Percentiles rank a stretch among this genome's conserved stretches.
Conservation (phyloP, 768 basidiomycete species). For the Russula griseocarnosa region DNA sequence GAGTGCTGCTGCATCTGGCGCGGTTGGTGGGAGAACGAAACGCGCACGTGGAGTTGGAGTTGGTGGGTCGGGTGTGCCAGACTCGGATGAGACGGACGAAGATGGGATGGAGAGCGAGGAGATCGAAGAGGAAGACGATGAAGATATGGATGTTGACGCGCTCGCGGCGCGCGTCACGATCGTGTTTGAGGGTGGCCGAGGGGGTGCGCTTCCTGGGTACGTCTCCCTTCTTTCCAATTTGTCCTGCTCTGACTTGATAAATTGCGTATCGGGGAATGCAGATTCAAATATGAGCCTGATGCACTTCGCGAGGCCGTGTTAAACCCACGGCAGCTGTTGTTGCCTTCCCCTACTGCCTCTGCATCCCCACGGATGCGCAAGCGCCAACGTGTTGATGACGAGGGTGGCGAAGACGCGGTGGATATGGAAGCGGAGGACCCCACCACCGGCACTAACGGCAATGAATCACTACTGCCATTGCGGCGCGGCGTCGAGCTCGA, state of each 20-base stretch:
- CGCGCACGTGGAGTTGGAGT: slow-evolving; percentile 20
- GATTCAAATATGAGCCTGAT: slow-evolving; percentile 35
- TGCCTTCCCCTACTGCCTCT: background rate
- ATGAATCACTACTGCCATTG: background rate
- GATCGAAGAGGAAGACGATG: slow-evolving; percentile 20
- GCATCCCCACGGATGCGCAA: slow-evolving; percentile 26
- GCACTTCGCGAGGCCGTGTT: slow-evolving; percentile 32
- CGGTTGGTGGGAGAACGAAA: slow-evolving; percentile 19
- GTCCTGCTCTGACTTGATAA: background rate
- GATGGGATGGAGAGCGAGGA: slow-evolving; percentile 15
- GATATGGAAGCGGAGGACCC: background rate
- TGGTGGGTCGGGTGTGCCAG: slow-evolving; percentile 6
- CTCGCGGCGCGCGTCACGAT: slow-evolving; percentile 25
- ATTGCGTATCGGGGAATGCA: slow-evolving; percentile 6
- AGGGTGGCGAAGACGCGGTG: background rate
- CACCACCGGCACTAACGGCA: background rate
- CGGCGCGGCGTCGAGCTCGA: slow-evolving; percentile 33
- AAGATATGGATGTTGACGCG: slow-evolving; percentile 24
- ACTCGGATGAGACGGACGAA: slow-evolving; percentile 17
- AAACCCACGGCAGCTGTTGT: background rate
- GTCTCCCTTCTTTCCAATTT: background rate
- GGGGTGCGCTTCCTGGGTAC: slow-evolving; percentile 22
- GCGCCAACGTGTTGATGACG: slow-evolving; percentile 22
- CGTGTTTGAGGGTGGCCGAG: slow-evolving; percentile 22
- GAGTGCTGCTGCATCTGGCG: slow-evolving; percentile 15